Evolutionary conservation across 768 basidiomycete genomes (phyloP), one percentile per base, ranked within the genome.

Genomic region (Mycena latifolia): DNA sequence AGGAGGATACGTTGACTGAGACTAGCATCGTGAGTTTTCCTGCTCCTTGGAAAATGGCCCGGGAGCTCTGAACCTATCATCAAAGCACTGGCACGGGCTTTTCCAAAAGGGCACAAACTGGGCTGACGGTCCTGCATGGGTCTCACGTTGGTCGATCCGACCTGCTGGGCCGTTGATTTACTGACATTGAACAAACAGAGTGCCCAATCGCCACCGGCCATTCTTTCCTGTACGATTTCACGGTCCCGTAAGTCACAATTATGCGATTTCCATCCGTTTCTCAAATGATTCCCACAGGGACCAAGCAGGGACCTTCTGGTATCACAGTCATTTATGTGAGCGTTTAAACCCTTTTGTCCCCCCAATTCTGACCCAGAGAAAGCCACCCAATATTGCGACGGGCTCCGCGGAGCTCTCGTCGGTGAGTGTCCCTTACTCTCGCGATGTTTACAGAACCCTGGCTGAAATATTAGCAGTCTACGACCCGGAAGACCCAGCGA

Each of bases 11-110:
- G 82, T 61, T 76, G 22, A 74, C 73, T 29, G 73, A 66, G 4
- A 84, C 81, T 43, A 78, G 77, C 9, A 77, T 85, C 33, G 84
- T 85, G 48, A 57, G 79, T 62, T 2, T 8, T 6, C 24, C 24
- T 6, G 2, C 3, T 4, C 18, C 15, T 18, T 27, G 11, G 31
- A 35, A 5, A 12, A 37, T 55, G 9, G 47, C 15, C 4, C 37
- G 33, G 4, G 15, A 11, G 15, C 6, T 31, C 29, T 27, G 27
- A 14, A 5, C 22, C n/a, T 20, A 29, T 31, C 33, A 35, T 35
- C 33, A n/a, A n/a, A 75, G 55, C 72, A 73, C 45, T 75, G 72
- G 73, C 73, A 75, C 59, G 76, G 77, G 22, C 17, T 76, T 25
- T 67, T 69, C 27, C 74, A 77, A 48, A 64, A 68, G 17, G 47